A percentile compares a stretch with the other conserved stretches of the same genome.
These are phyloP conservation scores for Magnaporthiopsis poae DNA, from an alignment of 2,329 filamentous ascomycete genomes.

Conservation along the genomic window DNA sequence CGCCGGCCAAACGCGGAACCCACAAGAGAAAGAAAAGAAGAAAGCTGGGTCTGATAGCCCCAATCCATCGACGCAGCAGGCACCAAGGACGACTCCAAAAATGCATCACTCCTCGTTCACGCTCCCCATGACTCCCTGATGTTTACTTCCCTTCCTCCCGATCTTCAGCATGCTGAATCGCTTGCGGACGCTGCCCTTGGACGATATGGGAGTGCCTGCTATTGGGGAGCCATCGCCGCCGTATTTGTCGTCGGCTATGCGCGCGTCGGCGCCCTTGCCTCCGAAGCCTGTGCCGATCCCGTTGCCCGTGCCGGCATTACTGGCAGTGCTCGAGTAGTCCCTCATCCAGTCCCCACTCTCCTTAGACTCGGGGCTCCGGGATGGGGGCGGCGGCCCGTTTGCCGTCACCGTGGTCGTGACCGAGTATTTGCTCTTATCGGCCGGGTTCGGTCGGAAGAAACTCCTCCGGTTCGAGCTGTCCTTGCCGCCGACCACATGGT, in stretches of 20 bases:
- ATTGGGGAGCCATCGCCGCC: conserved; percentile 16
- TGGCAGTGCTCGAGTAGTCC: conserved; percentile 17
- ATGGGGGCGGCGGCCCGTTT: not conserved
- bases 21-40: not conserved
- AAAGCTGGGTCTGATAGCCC: not conserved
- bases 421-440: conserved; percentile 3
- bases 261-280: conserved; percentile 18
- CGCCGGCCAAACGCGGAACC: not conserved
- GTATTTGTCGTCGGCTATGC: conserved; percentile 8
- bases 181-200: conserved; percentile 61
- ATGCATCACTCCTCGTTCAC: conserved; percentile 43
- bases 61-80: too few species aligned
- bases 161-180: conserved; percentile 69
- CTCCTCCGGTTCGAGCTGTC: conserved; percentile 31
- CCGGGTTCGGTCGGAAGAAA: conserved; percentile 32
- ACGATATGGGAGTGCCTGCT: conserved; percentile 17
- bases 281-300: not conserved
- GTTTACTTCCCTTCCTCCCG: conserved; percentile 57
- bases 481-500: conserved; percentile 18
- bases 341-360: conserved; percentile 22
- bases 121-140: conserved; percentile 40
- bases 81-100: not conserved
- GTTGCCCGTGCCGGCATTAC: conserved; percentile 1
- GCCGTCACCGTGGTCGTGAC: conserved; percentile 1
- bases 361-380: conserved; percentile 10